These are phyloP conservation scores for Xylaria intraflava DNA, from an alignment of 495 filamentous ascomycete species.

Conservation along the genomic window DNA sequence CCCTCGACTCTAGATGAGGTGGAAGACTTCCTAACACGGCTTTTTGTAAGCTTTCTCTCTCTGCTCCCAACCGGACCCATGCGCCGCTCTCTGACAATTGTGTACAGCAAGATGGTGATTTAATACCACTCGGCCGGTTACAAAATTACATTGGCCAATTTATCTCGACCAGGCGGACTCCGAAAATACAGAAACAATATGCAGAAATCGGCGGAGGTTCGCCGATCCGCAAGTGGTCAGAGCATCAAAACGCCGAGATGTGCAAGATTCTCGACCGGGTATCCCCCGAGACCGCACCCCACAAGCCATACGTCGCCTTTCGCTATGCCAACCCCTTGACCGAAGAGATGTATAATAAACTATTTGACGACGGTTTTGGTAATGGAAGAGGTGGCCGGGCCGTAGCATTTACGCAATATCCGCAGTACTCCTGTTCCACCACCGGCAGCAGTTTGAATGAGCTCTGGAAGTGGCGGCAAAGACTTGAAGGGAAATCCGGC, in stretches of 20 bases:
- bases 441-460: slow-evolving; percentile 96
- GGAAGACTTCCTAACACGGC: slow-evolving; percentile 78
- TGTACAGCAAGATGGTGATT: slow-evolving; percentile 74
- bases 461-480: slow-evolving; percentile 90
- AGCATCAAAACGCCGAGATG: slow-evolving; percentile 86
- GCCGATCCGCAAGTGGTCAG: slow-evolving; percentile 96
- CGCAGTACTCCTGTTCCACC: slow-evolving; percentile 98
- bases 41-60: slow-evolving; percentile 62
- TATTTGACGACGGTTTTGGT: slow-evolving; percentile 85
- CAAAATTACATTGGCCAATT: slow-evolving; percentile 86
- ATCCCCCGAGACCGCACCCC: slow-evolving; percentile 87
- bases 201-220: slow-evolving; percentile 92
- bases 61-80: neutral
- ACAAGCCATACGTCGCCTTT: slow-evolving; percentile 99
- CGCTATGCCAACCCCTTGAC: slow-evolving; percentile 92
- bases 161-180: slow-evolving; percentile 78
- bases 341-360: slow-evolving; percentile 76
- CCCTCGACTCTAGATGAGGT: slow-evolving; percentile 86
- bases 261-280: slow-evolving; percentile 90
- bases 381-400: slow-evolving; percentile 80
- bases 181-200: slow-evolving; percentile 95
- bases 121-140: slow-evolving; percentile 91
- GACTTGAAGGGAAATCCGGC: slow-evolving; percentile 69
- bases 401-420: slow-evolving; percentile 97
- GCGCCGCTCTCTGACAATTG: slow-evolving; percentile 9